Evolutionary conservation across 768 basidiomycete species (phyloP), one percentile per base, ranked within the genome.

Genomic region (Pleurotus salmoneostramineus): DNA sequence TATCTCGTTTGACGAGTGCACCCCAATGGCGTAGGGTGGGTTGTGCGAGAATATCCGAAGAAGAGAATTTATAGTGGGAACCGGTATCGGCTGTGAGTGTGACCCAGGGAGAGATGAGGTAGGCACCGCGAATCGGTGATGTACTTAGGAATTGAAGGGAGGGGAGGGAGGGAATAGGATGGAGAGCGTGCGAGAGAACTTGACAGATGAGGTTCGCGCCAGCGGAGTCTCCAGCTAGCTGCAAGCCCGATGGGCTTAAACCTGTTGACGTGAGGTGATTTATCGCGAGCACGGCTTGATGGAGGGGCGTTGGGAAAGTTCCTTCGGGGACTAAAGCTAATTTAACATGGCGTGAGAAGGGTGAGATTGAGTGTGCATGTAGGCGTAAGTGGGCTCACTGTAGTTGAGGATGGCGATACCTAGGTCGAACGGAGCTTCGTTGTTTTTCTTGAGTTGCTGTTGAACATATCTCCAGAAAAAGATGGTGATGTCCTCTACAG

Each of bases 41-140:
- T 4, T 54, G 21, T 6, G 52, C 21, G 32, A 75, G 14, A 34
- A 67, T 62, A 57, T 76, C 75, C 35, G 44, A 63, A 17, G 57
- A 43, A 36, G 61, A 63, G 58, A 72, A 71, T 44, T 59, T 63
- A 21, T 17, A 10, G 57, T 65, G 64, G 10, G 68, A 72, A n/a
- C 56, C 52, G 32, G 65, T 63, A 8, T 65, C 62, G 10, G 59
- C 64, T 15, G 63, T 45, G 32, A 74, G 63, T 44, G 58, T 60
- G 5, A 68, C 64, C 77, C 76, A 78, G 11, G 75, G 74, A 0
- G 72, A 72, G 43, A 75, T 64, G 32, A 72, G 59, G 37, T 58
- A 64, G 2, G 54, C 62, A 11, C 70, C 68, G 15, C 67, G 64
- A 21, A 73, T 36, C 2, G 58, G 63, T 45, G 15, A 6, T 1